Evolutionary conservation across 345 rosid species (phyloP), one percentile per base, ranked within the genome.

Genomic region (Hibiscus tridactylites): DNA sequence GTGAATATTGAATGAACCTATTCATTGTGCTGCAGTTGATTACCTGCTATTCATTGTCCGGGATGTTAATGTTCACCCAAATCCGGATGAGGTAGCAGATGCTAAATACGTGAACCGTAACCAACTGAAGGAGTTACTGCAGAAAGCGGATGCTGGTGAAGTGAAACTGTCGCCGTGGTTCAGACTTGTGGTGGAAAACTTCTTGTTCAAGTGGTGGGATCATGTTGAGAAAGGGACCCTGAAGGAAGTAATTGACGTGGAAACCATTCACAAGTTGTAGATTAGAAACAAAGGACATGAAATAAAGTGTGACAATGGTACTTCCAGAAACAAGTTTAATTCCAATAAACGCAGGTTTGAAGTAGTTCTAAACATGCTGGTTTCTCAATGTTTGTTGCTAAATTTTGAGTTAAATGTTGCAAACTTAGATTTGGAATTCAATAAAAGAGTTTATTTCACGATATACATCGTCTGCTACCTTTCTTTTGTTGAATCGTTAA

Each of bases 141-240:
- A 86, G 81, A 91, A 90, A 81, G 95, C 88, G 9, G 98, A 94
- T 79, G 88, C 85, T 0, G 96, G 97, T 3, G 97, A 94, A 74
- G 96, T 94, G 84, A 90, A 90, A 79, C 73, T 94, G 73, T 88
- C 97, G 6, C 97, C 98, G 9, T 91, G 97, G 98, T 94, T 91
- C 84, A 88, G 97, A 77, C 82, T 92, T 19, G 89, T 92, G 0
- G 97, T 89, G 31, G 97, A 95, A 70, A 88, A 95, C 75, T 95
- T 92, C 88, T 82, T 95, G 86, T 87, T 90, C 80, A 87, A 87
- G 65, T 92, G 97, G 98, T 95, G 99, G 99, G 97, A 95, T 50
- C 89, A 84, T 65, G 89, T 92, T 1, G 89, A 92, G 81, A 85
- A 85, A 62, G 93, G 97, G 70, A 89, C 84, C 24, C 85, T 94